These are phyloP conservation scores for Boletus sp. DNA, from an alignment of 1,284 basidiomycete species.

Conservation along the genomic window DNA sequence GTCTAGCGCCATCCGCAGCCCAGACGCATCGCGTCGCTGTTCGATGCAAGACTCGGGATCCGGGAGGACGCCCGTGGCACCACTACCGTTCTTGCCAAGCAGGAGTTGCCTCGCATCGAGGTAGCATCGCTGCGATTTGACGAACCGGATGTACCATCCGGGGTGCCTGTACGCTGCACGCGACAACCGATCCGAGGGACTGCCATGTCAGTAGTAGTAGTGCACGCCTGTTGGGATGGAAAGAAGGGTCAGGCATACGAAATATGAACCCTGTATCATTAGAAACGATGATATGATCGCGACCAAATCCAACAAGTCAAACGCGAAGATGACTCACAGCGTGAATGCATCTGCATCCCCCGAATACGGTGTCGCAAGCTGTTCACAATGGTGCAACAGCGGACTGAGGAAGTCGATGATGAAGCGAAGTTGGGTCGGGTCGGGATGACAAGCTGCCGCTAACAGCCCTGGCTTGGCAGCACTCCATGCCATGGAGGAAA, in stretches of 20 bases:
- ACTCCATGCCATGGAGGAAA: slow-evolving; percentile 28
- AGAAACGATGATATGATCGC: slow-evolving; percentile 15
- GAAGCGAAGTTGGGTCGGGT: slow-evolving; percentile 49
- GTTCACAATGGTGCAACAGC: slow-evolving; percentile 34
- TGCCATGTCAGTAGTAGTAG: slow-evolving; percentile 9
- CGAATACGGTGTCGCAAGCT: background rate
- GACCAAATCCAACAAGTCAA: background rate
- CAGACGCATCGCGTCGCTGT: slow-evolving; percentile 45
- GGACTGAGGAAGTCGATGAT: slow-evolving; percentile 49
- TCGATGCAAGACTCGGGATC: slow-evolving; percentile 45
- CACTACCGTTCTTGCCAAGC: slow-evolving; percentile 2
- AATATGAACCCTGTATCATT: slow-evolving; percentile 5
- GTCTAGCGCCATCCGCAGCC: slow-evolving; percentile 47
- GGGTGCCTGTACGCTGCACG: slow-evolving; percentile 24
- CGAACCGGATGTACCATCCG: slow-evolving; percentile 34
- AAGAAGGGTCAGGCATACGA: slow-evolving; percentile 5
- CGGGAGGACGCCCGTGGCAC: slow-evolving; percentile 29
- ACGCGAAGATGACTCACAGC: slow-evolving; percentile 21
- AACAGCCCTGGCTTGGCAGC: slow-evolving; percentile 49
- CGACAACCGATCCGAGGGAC: slow-evolving; percentile 27
- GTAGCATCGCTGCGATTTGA: slow-evolving; percentile 34
- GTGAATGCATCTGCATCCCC: slow-evolving; percentile 12
- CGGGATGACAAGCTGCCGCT: slow-evolving; percentile 55
- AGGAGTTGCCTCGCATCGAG: slow-evolving; percentile 17
- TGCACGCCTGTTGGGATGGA: background rate